Evolutionary conservation across 1,284 basidiomycete species (phyloP).

Genomic region (Pseudozyma tsukubaensis): DNA sequence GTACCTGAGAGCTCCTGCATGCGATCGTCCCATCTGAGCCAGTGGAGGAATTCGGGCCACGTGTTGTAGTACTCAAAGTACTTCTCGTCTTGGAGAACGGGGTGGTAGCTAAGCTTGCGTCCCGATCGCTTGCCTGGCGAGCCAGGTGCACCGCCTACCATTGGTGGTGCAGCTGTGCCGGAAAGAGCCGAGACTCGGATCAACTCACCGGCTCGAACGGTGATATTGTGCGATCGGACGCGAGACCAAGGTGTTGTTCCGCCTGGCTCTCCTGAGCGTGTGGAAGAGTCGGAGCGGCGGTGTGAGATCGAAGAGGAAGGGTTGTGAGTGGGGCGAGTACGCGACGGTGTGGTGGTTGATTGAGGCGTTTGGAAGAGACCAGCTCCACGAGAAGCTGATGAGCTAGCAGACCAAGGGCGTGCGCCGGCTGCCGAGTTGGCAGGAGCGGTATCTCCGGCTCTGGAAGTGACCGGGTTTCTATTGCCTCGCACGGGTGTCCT

Average conservation of each 20-base stretch:
- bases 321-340: slow-evolving; percentile 18
- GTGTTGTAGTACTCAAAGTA: slow-evolving; percentile 57
- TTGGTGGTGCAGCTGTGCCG: slow-evolving; percentile 47
- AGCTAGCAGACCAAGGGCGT: slow-evolving; percentile 24
- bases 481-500: slow-evolving; percentile 18
- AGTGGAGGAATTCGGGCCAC: slow-evolving; percentile 62
- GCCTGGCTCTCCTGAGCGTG: slow-evolving; percentile 14
- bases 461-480: not conserved
- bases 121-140: slow-evolving; percentile 58
- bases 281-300: slow-evolving; percentile 30
- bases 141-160: slow-evolving; percentile 56
- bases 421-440: not conserved
- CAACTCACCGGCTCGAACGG: slow-evolving; percentile 35
- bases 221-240: slow-evolving; percentile 28
- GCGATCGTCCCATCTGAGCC: slow-evolving; percentile 57
- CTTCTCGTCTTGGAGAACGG: slow-evolving; percentile 56
- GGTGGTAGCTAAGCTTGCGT: slow-evolving; percentile 46
- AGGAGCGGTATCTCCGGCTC: slow-evolving; percentile 2
- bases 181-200: slow-evolving; percentile 52
- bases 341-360: slow-evolving; percentile 23
- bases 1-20: slow-evolving; percentile 60
- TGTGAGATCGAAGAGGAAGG: slow-evolving; percentile 23
- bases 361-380: slow-evolving; percentile 28
- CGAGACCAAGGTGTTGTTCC: slow-evolving; percentile 32
- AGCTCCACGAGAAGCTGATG: slow-evolving; percentile 19